Conservation (phyloP, 352 stramenopile genomes). For the Nothophytophthora sp. region DNA sequence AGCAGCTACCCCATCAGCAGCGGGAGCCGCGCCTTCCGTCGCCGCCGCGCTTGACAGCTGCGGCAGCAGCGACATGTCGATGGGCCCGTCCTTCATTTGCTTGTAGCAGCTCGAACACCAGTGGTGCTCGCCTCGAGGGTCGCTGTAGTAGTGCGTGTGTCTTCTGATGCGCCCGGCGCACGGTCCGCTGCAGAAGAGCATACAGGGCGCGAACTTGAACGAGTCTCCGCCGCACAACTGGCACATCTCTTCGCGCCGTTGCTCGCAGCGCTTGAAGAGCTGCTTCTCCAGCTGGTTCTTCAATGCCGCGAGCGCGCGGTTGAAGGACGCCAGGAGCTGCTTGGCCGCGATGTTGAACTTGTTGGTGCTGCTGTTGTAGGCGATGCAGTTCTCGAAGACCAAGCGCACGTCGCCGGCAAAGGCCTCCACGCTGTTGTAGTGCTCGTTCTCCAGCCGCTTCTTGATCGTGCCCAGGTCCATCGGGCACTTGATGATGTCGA, state of each 20-base stretch:
- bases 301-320: constrained; percentile 58
- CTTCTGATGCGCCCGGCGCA: constrained; percentile 82
- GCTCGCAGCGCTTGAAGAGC: constrained; percentile 83
- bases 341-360: constrained; percentile 89
- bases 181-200: constrained; percentile 88
- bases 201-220: constrained; percentile 90
- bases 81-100: constrained; percentile 90
- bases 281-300: constrained; percentile 87
- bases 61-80: constrained; percentile 89
- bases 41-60: constrained; percentile 65
- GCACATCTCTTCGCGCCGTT: constrained; percentile 87
- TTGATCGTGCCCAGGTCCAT: constrained; percentile 99
- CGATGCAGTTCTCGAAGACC: constrained; percentile 91
- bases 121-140: constrained; percentile 81
- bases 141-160: constrained; percentile 89
- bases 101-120: constrained; percentile 91
- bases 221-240: constrained; percentile 88
- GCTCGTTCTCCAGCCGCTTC: constrained; percentile 94
- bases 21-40: constrained; percentile 20
- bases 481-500: constrained; percentile 95
- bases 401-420: constrained; percentile 88
- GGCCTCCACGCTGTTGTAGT: constrained; percentile 92
- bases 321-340: constrained; percentile 76
- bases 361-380: constrained; percentile 90
- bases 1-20: constrained; percentile 42